phyloP scores from a whole-genome alignment of 208 protist genomes.

The Jaenimonas drosophilae region DNA sequence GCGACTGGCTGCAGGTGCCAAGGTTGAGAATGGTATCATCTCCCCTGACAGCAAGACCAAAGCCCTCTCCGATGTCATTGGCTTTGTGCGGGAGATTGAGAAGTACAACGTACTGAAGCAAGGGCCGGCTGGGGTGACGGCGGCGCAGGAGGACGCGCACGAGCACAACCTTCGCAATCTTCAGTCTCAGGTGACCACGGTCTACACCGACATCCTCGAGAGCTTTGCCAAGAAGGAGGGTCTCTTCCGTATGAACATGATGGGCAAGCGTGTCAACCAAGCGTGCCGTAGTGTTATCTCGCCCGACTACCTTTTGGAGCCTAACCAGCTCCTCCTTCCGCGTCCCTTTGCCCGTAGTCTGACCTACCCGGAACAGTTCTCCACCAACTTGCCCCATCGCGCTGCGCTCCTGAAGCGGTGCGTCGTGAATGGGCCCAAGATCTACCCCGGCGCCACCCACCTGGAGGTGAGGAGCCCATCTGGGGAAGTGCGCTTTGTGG shows the following conservation, averaged over 20 bases:
- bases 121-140: conserved; percentile 1
- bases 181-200: conserved; percentile 72
- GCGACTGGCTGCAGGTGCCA: conserved; percentile 69
- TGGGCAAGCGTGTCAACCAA: conserved; percentile 99
- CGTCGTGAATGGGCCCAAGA: conserved; percentile 96
- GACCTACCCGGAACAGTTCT: conserved; percentile 95
- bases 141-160: conserved; percentile 49
- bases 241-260: conserved; percentile 99
- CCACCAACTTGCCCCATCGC: conserved; percentile 53
- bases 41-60: conserved; percentile 56
- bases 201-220: conserved; percentile 62
- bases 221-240: conserved; percentile 99
- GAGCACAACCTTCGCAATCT: conserved; percentile 84
- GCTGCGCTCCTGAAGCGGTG: conserved; percentile 85
- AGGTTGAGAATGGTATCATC: conserved; percentile 58
- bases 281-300: conserved; percentile 98
- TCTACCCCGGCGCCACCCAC: conserved; percentile 98
- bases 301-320: conserved; percentile 96
- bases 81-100: conserved; percentile 80
- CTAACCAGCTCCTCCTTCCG: conserved; percentile 94
- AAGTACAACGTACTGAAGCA: conserved; percentile 59
- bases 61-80: conserved; percentile 56
- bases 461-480: conserved; percentile 76
- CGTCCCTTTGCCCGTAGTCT: conserved; percentile 91
- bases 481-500: conserved; percentile 70